Evolutionary conservation across 2,329 filamentous ascomycete species (phyloP), one percentile per base, ranked within the genome.

Genomic region (Gremmenia infestans): DNA sequence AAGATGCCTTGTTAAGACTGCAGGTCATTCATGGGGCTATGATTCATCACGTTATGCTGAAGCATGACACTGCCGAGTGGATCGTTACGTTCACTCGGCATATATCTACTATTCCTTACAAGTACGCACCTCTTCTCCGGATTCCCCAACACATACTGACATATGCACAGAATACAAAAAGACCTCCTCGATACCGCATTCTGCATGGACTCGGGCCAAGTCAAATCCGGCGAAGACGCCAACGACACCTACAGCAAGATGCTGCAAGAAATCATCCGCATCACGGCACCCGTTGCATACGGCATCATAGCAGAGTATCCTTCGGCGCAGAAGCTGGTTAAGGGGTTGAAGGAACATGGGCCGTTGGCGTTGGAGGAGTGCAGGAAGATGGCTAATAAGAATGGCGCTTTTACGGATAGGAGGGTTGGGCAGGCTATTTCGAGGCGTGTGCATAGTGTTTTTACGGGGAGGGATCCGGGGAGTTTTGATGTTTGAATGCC

Each of bases 131-230:
- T 42, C n/a, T 2, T 45, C 19, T 48, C 5, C 39, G 15, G 37
- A 50, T 48, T 46, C 47, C 32, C 3, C 5, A 50, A n/a, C 9
- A 14, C 22, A 49, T 47, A 15, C 17, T 39, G 39, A 25, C 12
- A 22, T 22, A 3, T 17, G 37, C 37, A 46, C 28, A 66, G 61
- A 48, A 55, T 37, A 8, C 77, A 78, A 62, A 72, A 72, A 62
- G 75, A 75, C 53, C 76, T 79, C 1, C 67, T 74, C 2, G 75
- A 79, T 12, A 83, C 82, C 1, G 78, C 81, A 0, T 93, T 93
- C 69, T 92, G 88, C 72, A 91, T 92, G 86, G 88, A 90, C 52
- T 76, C 77, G 0, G 89, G 89, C 0, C 89, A 93, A 71, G 86
- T 93, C 43, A 83, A 82, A 53, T 81, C 84, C 0, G 89, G 89